A percentile compares a stretch with the other conserved stretches of the same genome.
Evolutionary conservation across 163 green algal genomes (phyloP).

Genomic region (Chloromonas sp.): DNA sequence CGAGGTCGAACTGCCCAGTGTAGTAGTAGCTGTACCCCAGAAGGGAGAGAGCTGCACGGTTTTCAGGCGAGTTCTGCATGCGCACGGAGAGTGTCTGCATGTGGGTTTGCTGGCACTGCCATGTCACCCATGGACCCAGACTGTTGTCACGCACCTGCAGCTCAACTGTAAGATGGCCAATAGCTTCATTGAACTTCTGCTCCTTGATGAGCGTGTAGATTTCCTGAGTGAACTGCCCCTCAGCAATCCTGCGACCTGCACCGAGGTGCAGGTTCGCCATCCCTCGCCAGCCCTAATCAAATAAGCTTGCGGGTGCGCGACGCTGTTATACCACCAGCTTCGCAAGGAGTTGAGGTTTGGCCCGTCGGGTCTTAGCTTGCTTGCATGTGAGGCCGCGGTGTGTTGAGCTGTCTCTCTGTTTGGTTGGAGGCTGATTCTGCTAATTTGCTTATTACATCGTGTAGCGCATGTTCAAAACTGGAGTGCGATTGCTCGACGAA

Average conservation of each 20-base stretch:
- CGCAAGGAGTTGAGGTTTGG: no score
- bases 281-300: no score
- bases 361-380: no score
- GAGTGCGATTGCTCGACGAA: no score
- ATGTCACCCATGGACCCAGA: not conserved
- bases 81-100: constrained; percentile 1
- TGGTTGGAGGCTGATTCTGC: no score
- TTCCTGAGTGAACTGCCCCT: constrained; percentile 61
- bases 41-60: constrained; percentile 66
- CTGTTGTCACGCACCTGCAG: constrained; percentile 38
- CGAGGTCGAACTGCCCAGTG: constrained; percentile 52
- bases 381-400: no score
- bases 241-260: constrained; percentile 30
- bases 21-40: constrained; percentile 78
- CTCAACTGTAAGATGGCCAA: constrained; percentile 35
- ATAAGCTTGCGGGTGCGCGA: no score
- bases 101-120: not conserved
- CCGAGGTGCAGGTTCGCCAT: no score
- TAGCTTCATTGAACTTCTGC: constrained; percentile 37
- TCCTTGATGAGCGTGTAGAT: constrained; percentile 76
- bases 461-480: no score
- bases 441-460: no score
- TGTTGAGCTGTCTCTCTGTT: no score
- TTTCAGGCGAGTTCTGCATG: constrained; percentile 60
- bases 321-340: no score